phyloP scores from a whole-genome alignment of 768 basidiomycete genomes.

The Leucogyrophana mollusca region DNA sequence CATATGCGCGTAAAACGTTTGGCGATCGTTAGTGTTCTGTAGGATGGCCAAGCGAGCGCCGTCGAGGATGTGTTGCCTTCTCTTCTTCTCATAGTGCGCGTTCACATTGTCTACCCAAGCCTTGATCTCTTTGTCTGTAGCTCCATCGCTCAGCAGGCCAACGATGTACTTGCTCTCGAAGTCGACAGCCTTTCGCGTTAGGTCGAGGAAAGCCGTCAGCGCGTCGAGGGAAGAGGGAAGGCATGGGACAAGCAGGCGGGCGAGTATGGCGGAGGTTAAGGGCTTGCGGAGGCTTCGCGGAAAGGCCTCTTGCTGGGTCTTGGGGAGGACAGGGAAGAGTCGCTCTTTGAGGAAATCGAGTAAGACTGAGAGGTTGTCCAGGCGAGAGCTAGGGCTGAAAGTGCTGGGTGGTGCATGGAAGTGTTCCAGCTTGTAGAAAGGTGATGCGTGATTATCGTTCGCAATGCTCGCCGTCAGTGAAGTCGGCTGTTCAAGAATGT shows the following conservation, averaged over 20 bases:
- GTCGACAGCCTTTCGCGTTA: slow-evolving; percentile 54
- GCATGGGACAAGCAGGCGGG: slow-evolving; percentile 64
- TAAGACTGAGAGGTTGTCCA: slow-evolving; percentile 55
- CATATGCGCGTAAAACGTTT: slow-evolving; percentile 26
- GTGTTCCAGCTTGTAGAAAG: slow-evolving; percentile 48
- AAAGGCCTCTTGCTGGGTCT: slow-evolving; percentile 43
- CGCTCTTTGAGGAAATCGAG: slow-evolving; percentile 63
- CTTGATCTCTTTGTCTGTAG: slow-evolving; percentile 53
- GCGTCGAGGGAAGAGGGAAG: slow-evolving; percentile 63
- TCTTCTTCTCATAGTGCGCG: slow-evolving; percentile 75
- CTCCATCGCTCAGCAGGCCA: slow-evolving; percentile 46
- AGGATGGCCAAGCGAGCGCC: slow-evolving; percentile 55
- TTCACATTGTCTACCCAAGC: slow-evolving; percentile 68
- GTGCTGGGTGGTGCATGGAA: slow-evolving; percentile 42
- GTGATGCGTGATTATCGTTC: slow-evolving; percentile 26
- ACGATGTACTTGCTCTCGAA: slow-evolving; percentile 64
- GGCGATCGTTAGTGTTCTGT: slow-evolving; percentile 14
- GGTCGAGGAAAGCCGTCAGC: slow-evolving; percentile 60
- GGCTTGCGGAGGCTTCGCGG: slow-evolving; percentile 60
- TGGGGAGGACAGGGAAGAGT: slow-evolving; percentile 57
- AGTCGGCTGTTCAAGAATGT: slow-evolving; percentile 52
- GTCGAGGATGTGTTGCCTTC: slow-evolving; percentile 67
- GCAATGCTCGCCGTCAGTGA: slow-evolving; percentile 38
- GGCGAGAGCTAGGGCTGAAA: slow-evolving; percentile 37
- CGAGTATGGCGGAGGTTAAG: slow-evolving; percentile 57